Conservation (phyloP, 176 grass and related monocot species). For the Elaeis guineensis region DNA sequence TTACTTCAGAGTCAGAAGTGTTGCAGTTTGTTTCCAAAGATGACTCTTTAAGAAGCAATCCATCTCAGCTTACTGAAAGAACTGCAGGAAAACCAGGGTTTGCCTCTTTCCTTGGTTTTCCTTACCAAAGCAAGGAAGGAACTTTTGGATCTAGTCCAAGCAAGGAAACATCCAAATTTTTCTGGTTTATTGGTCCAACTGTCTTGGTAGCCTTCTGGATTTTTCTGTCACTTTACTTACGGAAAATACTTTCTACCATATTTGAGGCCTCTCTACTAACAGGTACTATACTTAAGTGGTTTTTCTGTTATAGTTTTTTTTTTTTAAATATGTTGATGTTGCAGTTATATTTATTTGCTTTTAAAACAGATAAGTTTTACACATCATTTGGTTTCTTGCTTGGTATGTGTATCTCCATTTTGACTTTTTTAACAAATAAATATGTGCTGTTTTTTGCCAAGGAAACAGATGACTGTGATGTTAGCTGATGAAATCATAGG, state of each 20-base stretch:
- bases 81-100: conserved; percentile 65
- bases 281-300: conserved; percentile 26
- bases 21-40: conserved; percentile 9
- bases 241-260: conserved; percentile 68
- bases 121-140: conserved; percentile 19
- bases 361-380: no score
- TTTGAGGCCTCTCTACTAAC: conserved; percentile 95
- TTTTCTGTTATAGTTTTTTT: no score
- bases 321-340: no score
- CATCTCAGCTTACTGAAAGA: conserved; percentile 28
- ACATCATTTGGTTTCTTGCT: no score
- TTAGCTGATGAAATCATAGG: no score
- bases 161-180: conserved; percentile 53
- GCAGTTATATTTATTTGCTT: no score
- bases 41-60: conserved; percentile 12
- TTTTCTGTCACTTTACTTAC: conserved; percentile 76
- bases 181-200: conserved; percentile 85
- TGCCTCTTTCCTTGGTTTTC: conserved; percentile 47
- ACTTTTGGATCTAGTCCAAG: conserved; percentile 38
- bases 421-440: no score
- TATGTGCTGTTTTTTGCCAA: no score
- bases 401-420: no score
- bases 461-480: no score
- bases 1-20: conserved; percentile 14
- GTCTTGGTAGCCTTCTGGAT: conserved; percentile 82